Evolutionary conservation across 2,329 filamentous ascomycete genomes (phyloP).

Genomic region (Thielaviopsis punctulata): DNA sequence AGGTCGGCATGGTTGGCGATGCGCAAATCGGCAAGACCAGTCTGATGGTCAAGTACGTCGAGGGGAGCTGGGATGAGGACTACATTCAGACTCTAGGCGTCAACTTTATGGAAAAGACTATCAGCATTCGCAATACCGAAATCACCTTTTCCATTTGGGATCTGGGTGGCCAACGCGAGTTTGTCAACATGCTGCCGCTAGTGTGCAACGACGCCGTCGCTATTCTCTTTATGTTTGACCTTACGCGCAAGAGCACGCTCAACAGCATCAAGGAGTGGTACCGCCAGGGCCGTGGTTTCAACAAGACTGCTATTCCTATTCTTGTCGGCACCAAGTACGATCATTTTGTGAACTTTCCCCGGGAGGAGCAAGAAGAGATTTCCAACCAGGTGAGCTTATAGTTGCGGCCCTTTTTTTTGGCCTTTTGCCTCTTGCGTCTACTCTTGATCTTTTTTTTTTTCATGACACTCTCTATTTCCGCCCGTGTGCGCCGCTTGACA

Average conservation of each 20-base stretch:
- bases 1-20: constrained; percentile 98
- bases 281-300: constrained; percentile 89
- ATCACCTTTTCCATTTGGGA: constrained; percentile 99
- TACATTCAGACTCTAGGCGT: constrained; percentile 98
- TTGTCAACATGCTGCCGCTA: constrained; percentile 98
- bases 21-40: constrained; percentile 98
- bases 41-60: constrained; percentile 98
- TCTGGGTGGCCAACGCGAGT: constrained; percentile 90
- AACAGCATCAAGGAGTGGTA: constrained; percentile 99
- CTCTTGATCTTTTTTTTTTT: constrained; percentile 13
- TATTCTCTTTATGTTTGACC: constrained; percentile 98
- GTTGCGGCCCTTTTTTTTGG: too few species aligned
- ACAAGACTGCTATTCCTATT: constrained; percentile 99
- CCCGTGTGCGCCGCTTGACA: background rate
- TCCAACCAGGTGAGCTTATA: constrained; percentile 64
- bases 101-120: constrained; percentile 99
- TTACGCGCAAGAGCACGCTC: constrained; percentile 92
- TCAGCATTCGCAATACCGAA: constrained; percentile 96
- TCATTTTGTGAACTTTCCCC: constrained; percentile 96
- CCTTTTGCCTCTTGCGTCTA: too few species aligned
- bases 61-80: constrained; percentile 98
- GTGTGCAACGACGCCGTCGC: constrained; percentile 98
- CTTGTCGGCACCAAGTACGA: constrained; percentile 97
- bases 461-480: background rate
- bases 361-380: constrained; percentile 96